Percentiles rank a stretch among this genome's conserved stretches.
Conservation (phyloP, 108 stramenopile genomes). For the Fragilaria crotonensis region DNA sequence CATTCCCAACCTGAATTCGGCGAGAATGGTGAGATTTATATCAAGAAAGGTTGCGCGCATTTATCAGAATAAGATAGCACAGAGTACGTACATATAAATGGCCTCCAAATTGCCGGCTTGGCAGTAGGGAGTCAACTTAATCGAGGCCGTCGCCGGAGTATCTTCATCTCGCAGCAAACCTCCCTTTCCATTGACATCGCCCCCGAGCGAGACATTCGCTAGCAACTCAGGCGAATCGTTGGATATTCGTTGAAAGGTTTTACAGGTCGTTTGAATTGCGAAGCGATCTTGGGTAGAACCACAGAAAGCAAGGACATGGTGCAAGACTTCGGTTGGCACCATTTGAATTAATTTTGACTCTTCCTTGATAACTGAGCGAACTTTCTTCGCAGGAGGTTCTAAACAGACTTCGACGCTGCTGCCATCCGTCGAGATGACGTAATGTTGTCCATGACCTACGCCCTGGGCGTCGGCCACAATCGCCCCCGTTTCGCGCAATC, state of each 20-base stretch:
- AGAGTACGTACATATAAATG: constrained; percentile 81
- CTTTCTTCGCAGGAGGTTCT: too few relatives aligned
- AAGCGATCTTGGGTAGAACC: constrained; percentile 43
- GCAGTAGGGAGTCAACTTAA: constrained; percentile 33
- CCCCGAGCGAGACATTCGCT: constrained; percentile 38
- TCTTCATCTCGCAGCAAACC: constrained; percentile 41
- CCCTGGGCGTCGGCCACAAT: too few relatives aligned
- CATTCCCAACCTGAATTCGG: too few relatives aligned
- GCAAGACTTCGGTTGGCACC: constrained; percentile 39
- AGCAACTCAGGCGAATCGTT: constrained; percentile 56
- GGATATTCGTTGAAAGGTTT: constrained; percentile 46
- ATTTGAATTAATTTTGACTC: background rate
- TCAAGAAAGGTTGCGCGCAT: too few relatives aligned
- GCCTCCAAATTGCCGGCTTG: constrained; percentile 68
- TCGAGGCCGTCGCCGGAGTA: constrained; percentile 38
- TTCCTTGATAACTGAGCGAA: too few relatives aligned
- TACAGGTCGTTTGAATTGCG: constrained; percentile 53
- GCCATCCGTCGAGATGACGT: too few relatives aligned
- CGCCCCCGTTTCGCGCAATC: too few relatives aligned
- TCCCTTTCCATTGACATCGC: constrained; percentile 35
- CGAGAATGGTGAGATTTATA: too few relatives aligned
- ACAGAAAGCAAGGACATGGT: constrained; percentile 54
- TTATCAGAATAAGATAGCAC: too few relatives aligned
- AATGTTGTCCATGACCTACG: too few relatives aligned
- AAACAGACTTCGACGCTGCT: too few relatives aligned